Base-by-base conservation (phyloP, 208 protist genomes). In the Plasmodiophora brassicae region DNA sequence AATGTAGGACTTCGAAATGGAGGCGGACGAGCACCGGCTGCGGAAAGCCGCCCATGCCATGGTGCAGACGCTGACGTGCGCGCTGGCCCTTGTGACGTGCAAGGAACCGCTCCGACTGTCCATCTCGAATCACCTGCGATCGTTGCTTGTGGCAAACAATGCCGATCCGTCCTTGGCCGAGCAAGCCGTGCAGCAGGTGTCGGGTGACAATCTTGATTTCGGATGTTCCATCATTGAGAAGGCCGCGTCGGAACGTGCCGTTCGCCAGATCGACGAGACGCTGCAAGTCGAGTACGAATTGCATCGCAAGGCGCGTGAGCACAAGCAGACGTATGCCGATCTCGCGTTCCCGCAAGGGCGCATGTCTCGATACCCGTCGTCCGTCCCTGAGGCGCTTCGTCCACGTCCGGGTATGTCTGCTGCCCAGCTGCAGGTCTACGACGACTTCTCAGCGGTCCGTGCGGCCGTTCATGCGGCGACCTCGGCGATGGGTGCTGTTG, bases 1-100 rank as follows among this genome's bases (percentile, higher is more conserved):
- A n/a, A n/a, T 91, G 25, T 78, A 91, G 41, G 97, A 99, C 91
- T 99, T 99, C 92, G 94, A 96, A 0, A 92, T 95, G 46, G 97
- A 99, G 91, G 89, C 92, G 20, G 95, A 98, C 91, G 95, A 97
- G 45, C 71, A 50, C 25, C 92, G 92, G 54, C 93, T 98, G 92
- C 86, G 88, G n/a, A 90, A 91, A 25, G 92, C 92, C 0, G 93
- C 93, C 1, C 93, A 96, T 46, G 85, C 95, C 57, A 98, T 98
- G 93, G 96, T 96, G 1, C 94, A 97, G 84, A 92, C 89, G 32
- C 91, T 98, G 0, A 93, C 96, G 0, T 89, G 94, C 5, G 91
- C 88, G 41, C 87, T 98, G 0, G 95, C 96, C 20, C 91, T 96
- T 39, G 96, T 97, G 22, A 94, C 97, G 10, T 95, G 95, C 91